Base-by-base conservation (phyloP, 306 rosid species). In the Pyrus communis region DNA sequence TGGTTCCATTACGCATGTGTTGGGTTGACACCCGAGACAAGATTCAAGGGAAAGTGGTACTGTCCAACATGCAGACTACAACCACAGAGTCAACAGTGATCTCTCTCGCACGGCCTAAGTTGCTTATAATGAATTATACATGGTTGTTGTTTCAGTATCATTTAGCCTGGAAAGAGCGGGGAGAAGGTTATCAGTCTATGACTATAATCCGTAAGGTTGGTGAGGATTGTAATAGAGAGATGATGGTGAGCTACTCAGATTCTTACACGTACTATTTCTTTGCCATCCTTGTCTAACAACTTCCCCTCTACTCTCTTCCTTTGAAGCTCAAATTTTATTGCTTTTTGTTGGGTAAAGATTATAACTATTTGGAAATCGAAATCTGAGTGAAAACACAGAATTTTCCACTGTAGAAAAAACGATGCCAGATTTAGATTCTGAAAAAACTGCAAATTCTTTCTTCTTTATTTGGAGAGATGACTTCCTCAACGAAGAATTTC, bases 1-100 rank as follows among this genome's bases (percentile, higher is more conserved):
- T 95, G 98, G 99, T 95, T 95, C 82, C 99, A 95, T 81, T 95
- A 95, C 80, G 67, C 96, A 1, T 95, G 99, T 61, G 99, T 95
- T 57, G 99, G 99, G 81, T 90, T 95, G 61, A 95, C 97, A 25
- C 97, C 95, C 27, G 97, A 95, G 87, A 92, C 99, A 52, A 95
- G 97, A 78, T 95, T 95, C 86, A 95, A 90, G 79, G 99, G 99
- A 51, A 95, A 95, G 80, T 95, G 99, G 99, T 92, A 90, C 73
- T 95, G 99, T 82, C 99, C 99, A 31, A 95, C 98, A 74, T 95
- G 97, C 90, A 83, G 76, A 82, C 77, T 55, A 55, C 82, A 80
- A 46, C 92, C 97, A 25, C 89, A 87, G 49, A 84, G 88, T 71
- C 84, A 84, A 82, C 82, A 82, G 82, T 75, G 66, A 22, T 33